Conservation (phyloP, 2,329 filamentous ascomycete species). For the Pestalotiopsis sp. region DNA sequence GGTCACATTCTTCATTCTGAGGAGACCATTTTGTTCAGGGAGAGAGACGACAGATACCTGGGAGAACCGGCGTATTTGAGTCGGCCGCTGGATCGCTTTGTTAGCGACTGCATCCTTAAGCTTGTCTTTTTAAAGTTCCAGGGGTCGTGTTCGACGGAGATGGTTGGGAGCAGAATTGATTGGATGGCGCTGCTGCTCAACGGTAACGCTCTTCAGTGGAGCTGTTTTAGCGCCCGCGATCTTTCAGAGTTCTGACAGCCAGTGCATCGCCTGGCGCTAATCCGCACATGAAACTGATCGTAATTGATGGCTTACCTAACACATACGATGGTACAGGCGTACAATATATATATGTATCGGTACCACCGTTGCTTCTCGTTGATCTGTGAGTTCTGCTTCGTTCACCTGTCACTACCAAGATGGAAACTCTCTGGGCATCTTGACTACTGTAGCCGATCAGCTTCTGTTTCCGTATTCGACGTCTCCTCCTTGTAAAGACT, state of each 20-base stretch:
- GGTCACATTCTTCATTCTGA: neutral
- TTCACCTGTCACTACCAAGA: too few species aligned
- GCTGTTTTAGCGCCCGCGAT: conserved; percentile 1
- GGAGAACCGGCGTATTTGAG: neutral
- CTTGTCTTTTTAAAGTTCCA: neutral
- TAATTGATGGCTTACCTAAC: neutral
- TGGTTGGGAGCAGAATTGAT: neutral
- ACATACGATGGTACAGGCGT: too few species aligned
- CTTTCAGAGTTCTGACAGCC: neutral
- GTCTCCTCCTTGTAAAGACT: too few species aligned
- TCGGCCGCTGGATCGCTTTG: neutral
- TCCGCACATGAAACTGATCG: conserved; percentile 2
- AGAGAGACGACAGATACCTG: too few species aligned
- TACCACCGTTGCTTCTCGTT: too few species aligned
- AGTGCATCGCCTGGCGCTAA: conserved; percentile 1
- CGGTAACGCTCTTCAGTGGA: conserved; percentile 6
- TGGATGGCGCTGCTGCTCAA: neutral
- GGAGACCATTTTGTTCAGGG: neutral
- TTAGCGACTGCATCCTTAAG: neutral
- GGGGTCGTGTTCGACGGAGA: neutral
- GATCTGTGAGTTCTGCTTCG: too few species aligned
- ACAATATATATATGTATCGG: too few species aligned
- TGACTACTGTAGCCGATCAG: too few species aligned
- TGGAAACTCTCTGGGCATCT: too few species aligned
- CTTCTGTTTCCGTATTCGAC: too few species aligned